Base-by-base conservation (phyloP, 345 rosid genomes). In the Brassica carinata region DNA sequence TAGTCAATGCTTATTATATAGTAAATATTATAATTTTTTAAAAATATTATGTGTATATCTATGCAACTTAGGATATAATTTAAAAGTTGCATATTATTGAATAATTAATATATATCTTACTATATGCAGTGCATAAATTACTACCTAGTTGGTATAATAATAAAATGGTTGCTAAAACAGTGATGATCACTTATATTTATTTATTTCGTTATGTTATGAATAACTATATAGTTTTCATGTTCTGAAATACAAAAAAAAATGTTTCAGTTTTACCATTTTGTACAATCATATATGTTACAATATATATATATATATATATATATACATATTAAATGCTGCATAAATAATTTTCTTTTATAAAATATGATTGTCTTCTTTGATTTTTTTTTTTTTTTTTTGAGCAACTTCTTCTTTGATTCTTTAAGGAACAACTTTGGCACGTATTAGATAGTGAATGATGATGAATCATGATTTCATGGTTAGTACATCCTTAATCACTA, bases 401-500 rank as follows among this genome's bases (percentile, higher is more conserved):
- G 30, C 30, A 27, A 27, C 30, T 27, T 57, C 9, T 72, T 38
- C 15, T 11, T 29, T 72, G 64, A 15, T 62, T 69, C 71, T 74
- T 45, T 67, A 70, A 80, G 71, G 62, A 80, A 70, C 74, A 53
- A 55, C 70, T 29, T 15, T 30, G 67, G 36, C 5, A 64, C 67
- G 67, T 27, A 61, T 61, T 62, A 73, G 75, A 63, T 7, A 68
- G 55, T 62, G 75, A 63, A 73, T 67, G 74, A 74, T 75, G 67
- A 11, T 67, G 79, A 64, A 58, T 81, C 13, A 71, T 71, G 80
- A 71, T 81, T 81, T 65, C 15, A 81, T 57, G 69, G 77, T 76
- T 81, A 71, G 84, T 76, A 76, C 84, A 76, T 76, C 74, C 80
- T 76, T 81, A 81, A 81, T 81, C 80, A 80, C 80, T 31, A 71